Base-by-base conservation (phyloP, 441 rosid genomes). In the Flueggea neowawraea region DNA sequence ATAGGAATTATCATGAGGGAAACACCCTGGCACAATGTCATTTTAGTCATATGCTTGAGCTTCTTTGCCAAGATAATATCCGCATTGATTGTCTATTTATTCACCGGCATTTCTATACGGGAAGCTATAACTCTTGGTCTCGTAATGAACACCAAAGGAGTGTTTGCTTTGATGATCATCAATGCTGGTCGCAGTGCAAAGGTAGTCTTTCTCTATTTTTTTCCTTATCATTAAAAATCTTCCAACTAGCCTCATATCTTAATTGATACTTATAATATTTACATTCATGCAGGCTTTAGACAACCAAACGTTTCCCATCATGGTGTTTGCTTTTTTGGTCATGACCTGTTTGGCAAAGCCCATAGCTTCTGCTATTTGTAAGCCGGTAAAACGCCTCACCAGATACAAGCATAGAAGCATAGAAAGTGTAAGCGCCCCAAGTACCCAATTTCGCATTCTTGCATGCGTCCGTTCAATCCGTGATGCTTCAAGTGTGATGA, bases 321-420 rank as follows among this genome's bases (percentile, higher is more conserved):
- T 78, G 73, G 64, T 69, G 15, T 2, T 66, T n/a, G 66, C 67
- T 5, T 36, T 70, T 5, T 13, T 82, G 33, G 7, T 75, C 12
- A 82, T 82, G 89, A 68, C 87, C 4, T 31, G 60, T 41, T n/a
- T 75, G 66, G 73, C 78, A 28, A 69, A 67, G 12, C 89, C 86
- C 0, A 52, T 82, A 4, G 67, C 76, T 28, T 51, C 61, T 41
- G 49, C 64, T 7, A 54, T 50, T 6, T 74, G 70, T 62, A 82
- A 57, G 53, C 63, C 65, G 0, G 16, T 58, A 13, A 75, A 67
- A 58, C 43, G 45, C 44, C 7, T 53, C 11, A 57, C 22, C 13
- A 58, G 56, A 2, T 71, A 71, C 70, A 68, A 68, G 55, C 72
- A 17, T 17, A 71, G 78, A 61, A 76, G 76, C 3, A 15, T 84